Conservation (phyloP, 1,139 yeast species). For the Candida glucosophila region DNA sequence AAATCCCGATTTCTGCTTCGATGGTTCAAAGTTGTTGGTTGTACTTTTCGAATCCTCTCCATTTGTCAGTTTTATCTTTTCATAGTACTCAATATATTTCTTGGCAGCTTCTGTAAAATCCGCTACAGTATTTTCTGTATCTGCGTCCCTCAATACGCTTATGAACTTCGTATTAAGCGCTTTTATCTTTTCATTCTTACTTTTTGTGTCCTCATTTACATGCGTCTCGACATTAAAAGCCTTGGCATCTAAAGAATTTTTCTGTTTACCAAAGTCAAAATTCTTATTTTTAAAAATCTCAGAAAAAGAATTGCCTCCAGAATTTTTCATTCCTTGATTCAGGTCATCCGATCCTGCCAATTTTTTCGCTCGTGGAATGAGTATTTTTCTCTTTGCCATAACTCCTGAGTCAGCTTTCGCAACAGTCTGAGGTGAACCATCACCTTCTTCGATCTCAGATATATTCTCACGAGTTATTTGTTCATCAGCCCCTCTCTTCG, state of each 20-base stretch:
- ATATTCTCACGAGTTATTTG: conserved; percentile 44
- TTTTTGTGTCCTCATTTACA: conserved; percentile 1
- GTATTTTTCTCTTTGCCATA: conserved; percentile 59
- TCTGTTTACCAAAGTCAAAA: background rate
- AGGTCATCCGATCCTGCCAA: conserved; percentile 1
- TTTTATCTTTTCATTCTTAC: conserved; percentile 36
- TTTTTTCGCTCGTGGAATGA: conserved; percentile 42
- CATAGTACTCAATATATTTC: conserved; percentile 53
- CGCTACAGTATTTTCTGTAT: conserved; percentile 40
- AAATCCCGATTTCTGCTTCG: no score
- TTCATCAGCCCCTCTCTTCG: conserved; percentile 60
- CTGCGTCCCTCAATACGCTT: conserved; percentile 36
- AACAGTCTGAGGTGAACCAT: conserved; percentile 16
- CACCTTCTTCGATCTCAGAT: conserved; percentile 19
- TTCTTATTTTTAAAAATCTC: conserved; percentile 1
- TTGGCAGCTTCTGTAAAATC: conserved; percentile 50
- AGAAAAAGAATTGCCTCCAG: conserved; percentile 2
- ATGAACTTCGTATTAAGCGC: conserved; percentile 67
- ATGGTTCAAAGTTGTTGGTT: no score
- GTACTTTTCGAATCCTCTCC: no score
- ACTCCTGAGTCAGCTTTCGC: conserved; percentile 52
- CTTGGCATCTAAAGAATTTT: background rate
- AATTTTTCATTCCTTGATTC: background rate
- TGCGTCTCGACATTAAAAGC: background rate
- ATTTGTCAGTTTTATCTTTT: conserved; percentile 24